These are phyloP conservation scores for Malania oleifera DNA, from an alignment of 164 flowering plant species.

Conservation along the genomic window DNA sequence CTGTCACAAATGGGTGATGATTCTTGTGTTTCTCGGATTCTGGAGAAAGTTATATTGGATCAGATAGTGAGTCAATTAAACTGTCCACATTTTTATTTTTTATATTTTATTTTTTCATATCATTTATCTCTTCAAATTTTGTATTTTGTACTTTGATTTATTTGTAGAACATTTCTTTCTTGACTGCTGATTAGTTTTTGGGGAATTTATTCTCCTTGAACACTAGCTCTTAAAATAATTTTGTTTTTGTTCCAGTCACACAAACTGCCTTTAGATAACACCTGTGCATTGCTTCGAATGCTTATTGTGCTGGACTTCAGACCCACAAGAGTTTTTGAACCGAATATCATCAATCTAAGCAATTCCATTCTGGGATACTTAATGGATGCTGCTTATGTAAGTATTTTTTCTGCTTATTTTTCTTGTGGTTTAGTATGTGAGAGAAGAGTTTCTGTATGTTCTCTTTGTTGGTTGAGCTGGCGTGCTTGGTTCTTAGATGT, in stretches of 20 bases:
- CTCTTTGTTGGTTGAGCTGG: too few relatives aligned
- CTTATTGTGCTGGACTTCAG: conserved; percentile 44
- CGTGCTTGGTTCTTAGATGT: too few relatives aligned
- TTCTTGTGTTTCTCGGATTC: conserved; percentile 47
- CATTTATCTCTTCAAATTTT: too few relatives aligned
- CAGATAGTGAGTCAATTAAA: conserved; percentile 40
- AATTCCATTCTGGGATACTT: conserved; percentile 47
- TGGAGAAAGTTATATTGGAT: conserved; percentile 48
- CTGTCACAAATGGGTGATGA: conserved; percentile 67
- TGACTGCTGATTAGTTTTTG: background rate
- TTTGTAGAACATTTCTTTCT: background rate
- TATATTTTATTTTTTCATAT: too few relatives aligned
- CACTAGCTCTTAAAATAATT: background rate
- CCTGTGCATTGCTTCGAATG: conserved; percentile 58
- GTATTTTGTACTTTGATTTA: background rate
- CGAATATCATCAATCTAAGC: conserved; percentile 38
- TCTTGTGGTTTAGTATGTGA: background rate
- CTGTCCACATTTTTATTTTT: background rate
- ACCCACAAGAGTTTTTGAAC: conserved; percentile 50
- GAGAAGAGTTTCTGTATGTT: background rate
- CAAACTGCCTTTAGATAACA: conserved; percentile 51
- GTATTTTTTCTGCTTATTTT: conserved; percentile 12
- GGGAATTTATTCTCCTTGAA: background rate
- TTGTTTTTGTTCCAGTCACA: conserved; percentile 33
- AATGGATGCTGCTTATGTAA: conserved; percentile 48